phyloP scores from a whole-genome alignment of 108 stramenopile species.

The Stephanodiscus triporus region DNA sequence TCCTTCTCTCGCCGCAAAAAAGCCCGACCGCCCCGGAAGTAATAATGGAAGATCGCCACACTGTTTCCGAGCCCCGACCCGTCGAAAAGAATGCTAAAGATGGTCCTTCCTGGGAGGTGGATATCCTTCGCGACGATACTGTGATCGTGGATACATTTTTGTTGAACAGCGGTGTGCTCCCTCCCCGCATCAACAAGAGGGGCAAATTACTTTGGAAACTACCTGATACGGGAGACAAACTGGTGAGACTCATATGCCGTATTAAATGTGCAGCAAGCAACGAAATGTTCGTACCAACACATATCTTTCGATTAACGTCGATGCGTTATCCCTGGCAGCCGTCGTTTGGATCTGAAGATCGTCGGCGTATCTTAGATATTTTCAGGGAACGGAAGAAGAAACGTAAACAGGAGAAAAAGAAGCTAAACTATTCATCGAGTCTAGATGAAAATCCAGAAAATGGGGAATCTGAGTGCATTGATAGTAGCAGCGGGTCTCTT shows the following conservation, averaged over 20 bases:
- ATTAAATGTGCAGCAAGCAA: background rate
- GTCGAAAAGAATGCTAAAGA: slow-evolving; percentile 17
- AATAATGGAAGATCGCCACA: slow-evolving; percentile 79
- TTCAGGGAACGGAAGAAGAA: slow-evolving; percentile 81
- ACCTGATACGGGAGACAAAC: slow-evolving; percentile 43
- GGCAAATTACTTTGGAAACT: slow-evolving; percentile 78
- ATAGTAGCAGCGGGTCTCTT: background rate
- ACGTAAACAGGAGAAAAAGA: slow-evolving; percentile 54
- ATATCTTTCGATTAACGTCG: background rate
- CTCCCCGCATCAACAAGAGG: slow-evolving; percentile 72
- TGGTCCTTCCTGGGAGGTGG: slow-evolving; percentile 73
- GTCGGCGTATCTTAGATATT: slow-evolving; percentile 71
- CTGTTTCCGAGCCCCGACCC: slow-evolving; percentile 70
- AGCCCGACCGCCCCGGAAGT: slow-evolving; percentile 3
- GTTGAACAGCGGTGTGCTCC: slow-evolving; percentile 57
- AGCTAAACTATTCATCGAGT: slow-evolving; percentile 14
- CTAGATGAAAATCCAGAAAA: background rate
- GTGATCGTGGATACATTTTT: slow-evolving; percentile 65
- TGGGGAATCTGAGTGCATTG: background rate
- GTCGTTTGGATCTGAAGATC: slow-evolving; percentile 75
- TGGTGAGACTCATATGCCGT: slow-evolving; percentile 27
- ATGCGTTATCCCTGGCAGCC: slow-evolving; percentile 36
- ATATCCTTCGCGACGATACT: slow-evolving; percentile 68
- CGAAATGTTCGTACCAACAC: background rate
- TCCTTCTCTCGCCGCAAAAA: background rate